phyloP scores from a whole-genome alignment of 805 yeast species.

The Barnettozyma vustinii region DNA sequence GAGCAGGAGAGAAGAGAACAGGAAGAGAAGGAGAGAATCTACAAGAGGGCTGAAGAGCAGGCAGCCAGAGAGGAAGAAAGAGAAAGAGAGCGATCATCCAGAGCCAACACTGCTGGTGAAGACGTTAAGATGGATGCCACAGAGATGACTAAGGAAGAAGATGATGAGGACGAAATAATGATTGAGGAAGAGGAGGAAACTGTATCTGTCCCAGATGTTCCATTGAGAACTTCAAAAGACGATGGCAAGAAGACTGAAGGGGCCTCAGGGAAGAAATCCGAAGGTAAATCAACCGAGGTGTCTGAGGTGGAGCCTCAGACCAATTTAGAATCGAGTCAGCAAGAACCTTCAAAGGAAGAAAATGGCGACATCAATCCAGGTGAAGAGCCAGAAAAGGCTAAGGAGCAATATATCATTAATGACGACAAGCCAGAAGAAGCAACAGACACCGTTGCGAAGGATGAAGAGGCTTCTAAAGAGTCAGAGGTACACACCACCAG shows the following conservation, averaged over 20 bases:
- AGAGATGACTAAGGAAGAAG: neutral
- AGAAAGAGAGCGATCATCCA: neutral
- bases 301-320: conserved; percentile 8
- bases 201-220: conserved; percentile 8
- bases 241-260: conserved; percentile 15
- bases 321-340: neutral
- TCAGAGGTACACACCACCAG: neutral
- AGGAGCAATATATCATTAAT: neutral
- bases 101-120: conserved; percentile 16
- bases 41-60: conserved; percentile 3
- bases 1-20: conserved; percentile 1
- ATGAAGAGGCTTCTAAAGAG: neutral
- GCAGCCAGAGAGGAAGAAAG: conserved; percentile 2
- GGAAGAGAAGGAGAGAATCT: conserved; percentile 4
- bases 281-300: conserved; percentile 3
- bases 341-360: neutral
- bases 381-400: neutral
- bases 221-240: neutral
- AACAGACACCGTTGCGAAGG: neutral
- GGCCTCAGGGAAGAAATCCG: conserved; percentile 1
- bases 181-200: conserved; percentile 22
- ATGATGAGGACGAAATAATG: conserved; percentile 11
- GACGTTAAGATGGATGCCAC: neutral
- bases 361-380: neutral
- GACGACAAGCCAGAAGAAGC: neutral